Percentiles rank a stretch among this genome's conserved stretches.
Evolutionary conservation across 176 grass and related monocot genomes (phyloP).

Genomic region (Oropetium thomaeum): DNA sequence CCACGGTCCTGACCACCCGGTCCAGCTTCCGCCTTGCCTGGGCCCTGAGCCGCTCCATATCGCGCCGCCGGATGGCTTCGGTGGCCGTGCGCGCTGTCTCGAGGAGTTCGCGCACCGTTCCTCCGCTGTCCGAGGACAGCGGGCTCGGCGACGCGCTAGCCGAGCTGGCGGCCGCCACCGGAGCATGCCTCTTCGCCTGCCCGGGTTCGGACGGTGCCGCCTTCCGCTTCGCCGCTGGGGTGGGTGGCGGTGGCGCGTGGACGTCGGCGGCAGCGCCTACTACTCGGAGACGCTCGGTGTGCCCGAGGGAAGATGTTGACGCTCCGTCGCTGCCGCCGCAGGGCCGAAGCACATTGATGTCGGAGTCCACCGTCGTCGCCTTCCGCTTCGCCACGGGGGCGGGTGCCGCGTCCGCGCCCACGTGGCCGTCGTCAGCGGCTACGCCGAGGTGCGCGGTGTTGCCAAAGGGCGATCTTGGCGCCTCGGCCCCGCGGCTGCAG

Average conservation of each 20-base stretch:
- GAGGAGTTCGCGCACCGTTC: conserved; percentile 17
- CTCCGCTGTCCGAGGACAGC: not conserved
- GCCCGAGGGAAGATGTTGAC: not conserved
- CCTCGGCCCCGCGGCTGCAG: not conserved
- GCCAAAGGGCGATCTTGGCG: not conserved
- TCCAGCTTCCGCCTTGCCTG: not conserved
- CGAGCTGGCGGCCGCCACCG: not conserved
- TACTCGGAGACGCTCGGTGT: too few species aligned
- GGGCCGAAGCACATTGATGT: not conserved
- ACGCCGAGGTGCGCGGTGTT: not conserved
- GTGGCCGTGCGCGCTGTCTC: not conserved
- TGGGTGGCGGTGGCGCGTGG: too few species aligned
- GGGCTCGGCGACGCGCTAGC: not conserved
- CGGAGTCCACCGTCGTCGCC: not conserved
- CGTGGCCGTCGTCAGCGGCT: not conserved
- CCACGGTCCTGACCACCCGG: conserved; percentile 10
- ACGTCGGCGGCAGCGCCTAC: not conserved
- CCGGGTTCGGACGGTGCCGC: not conserved
- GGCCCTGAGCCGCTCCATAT: conserved; percentile 14
- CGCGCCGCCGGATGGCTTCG: conserved; percentile 1
- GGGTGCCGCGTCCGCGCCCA: not conserved
- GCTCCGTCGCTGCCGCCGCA: not conserved
- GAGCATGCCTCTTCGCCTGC: not conserved
- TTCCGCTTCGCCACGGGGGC: not conserved
- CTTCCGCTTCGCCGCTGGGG: too few species aligned